phyloP scores from a whole-genome alignment of 2,329 filamentous ascomycete species.

The Fusarium tuaranense region DNA sequence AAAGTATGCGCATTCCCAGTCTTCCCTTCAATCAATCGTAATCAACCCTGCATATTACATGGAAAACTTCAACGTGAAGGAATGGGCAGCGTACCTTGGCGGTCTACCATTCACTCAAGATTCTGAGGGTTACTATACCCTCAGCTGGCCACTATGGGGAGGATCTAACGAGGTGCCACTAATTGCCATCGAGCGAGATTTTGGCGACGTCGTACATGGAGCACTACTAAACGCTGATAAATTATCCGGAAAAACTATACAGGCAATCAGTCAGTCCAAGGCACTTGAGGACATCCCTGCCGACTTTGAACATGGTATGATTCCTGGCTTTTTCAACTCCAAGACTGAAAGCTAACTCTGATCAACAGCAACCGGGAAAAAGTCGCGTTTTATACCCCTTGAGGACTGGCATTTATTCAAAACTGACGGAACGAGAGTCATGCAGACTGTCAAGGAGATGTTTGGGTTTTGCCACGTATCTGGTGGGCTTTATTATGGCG shows the following conservation, averaged over 20 bases:
- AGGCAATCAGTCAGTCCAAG: conserved; percentile 51
- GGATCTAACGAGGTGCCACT: conserved; percentile 52
- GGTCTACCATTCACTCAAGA: conserved; percentile 54
- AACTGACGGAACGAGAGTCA: conserved; percentile 44
- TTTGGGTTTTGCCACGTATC: conserved; percentile 51
- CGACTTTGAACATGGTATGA: conserved; percentile 48
- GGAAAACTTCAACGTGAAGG: conserved; percentile 53
- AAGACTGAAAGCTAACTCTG: conserved; percentile 1
- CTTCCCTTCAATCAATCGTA: conserved; percentile 50
- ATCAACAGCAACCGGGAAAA: conserved; percentile 45
- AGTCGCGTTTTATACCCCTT: conserved; percentile 46
- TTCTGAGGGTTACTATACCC: conserved; percentile 51
- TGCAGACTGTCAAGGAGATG: conserved; percentile 52
- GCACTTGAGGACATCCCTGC: conserved; percentile 46
- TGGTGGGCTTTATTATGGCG: conserved; percentile 48
- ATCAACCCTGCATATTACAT: conserved; percentile 56
- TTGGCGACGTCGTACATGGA: conserved; percentile 59
- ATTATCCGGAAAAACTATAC: conserved; percentile 51
- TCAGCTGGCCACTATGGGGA: conserved; percentile 53
- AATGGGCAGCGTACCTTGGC: conserved; percentile 51
- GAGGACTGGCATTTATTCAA: conserved; percentile 49
- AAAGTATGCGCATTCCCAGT: conserved; percentile 49
- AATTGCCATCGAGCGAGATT: conserved; percentile 55
- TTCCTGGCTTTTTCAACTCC: no score
- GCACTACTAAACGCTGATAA: conserved; percentile 54